These are phyloP conservation scores for Aspergillus calidoustus DNA, from an alignment of 2,329 filamentous ascomycete genomes.

Conservation along the genomic window DNA sequence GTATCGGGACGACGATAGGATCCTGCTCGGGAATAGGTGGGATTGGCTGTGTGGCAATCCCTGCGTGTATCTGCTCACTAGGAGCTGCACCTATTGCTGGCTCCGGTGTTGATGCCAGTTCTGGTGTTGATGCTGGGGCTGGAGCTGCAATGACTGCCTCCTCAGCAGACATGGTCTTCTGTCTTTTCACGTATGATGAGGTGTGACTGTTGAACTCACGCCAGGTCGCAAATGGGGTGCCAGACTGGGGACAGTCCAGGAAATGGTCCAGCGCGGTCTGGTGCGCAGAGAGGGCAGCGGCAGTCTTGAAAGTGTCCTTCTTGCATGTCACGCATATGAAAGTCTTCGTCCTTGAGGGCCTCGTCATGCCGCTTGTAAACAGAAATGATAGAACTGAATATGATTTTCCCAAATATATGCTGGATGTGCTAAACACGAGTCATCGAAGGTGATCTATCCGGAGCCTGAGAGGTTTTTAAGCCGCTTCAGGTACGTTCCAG, in stretches of 20 bases:
- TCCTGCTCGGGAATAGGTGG: neutral
- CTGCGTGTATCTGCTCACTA: too few relatives aligned
- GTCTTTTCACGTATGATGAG: too few relatives aligned
- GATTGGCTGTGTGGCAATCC: neutral
- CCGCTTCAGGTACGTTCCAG: neutral
- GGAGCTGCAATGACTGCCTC: neutral
- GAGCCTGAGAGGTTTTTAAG: neutral
- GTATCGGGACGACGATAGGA: neutral
- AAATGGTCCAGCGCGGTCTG: constrained; percentile 9
- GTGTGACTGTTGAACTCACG: neutral
- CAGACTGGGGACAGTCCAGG: neutral
- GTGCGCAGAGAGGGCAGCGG: constrained; percentile 7
- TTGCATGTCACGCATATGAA: constrained; percentile 10
- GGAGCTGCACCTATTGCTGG: neutral
- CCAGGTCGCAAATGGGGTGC: neutral
- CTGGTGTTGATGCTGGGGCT: neutral
- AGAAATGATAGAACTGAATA: neutral
- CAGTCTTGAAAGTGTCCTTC: constrained; percentile 8
- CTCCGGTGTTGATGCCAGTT: neutral
- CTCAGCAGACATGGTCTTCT: neutral
- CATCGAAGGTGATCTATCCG: neutral
- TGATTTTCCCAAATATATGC: neutral
- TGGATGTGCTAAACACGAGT: neutral
- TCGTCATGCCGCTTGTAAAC: too few relatives aligned
- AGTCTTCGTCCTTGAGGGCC: neutral